phyloP scores from a whole-genome alignment of 257 asterid genomes.

The Solanum boliviense region DNA sequence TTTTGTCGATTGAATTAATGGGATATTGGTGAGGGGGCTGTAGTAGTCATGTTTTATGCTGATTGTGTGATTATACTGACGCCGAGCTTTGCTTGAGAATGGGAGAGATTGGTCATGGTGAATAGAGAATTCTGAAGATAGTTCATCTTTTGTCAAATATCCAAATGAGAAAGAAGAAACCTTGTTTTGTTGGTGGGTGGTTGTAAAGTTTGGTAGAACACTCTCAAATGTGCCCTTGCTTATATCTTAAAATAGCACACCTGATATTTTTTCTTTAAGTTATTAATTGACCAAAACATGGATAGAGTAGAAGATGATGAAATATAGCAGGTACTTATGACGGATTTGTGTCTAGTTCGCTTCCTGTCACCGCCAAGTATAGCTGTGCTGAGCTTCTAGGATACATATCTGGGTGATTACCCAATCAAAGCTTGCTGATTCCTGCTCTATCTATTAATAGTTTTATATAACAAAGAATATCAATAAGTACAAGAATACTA shows the following conservation, averaged over 20 bases:
- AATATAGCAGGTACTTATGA: background rate
- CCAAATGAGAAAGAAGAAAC: background rate
- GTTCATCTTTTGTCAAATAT: background rate
- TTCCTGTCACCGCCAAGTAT: background rate
- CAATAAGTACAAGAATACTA: background rate
- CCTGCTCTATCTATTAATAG: background rate
- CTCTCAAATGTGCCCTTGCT: background rate
- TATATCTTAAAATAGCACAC: background rate
- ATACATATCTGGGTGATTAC: background rate
- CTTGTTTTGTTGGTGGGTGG: background rate
- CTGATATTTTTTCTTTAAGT: background rate
- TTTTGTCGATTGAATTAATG: background rate
- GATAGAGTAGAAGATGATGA: background rate
- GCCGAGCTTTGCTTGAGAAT: background rate
- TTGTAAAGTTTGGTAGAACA: background rate
- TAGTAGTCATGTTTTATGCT: background rate
- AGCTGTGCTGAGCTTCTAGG: background rate
- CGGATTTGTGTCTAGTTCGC: background rate
- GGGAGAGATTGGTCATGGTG: background rate
- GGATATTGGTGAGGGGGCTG: background rate
- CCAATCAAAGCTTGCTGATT: background rate
- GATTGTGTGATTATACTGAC: background rate
- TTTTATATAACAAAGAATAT: background rate
- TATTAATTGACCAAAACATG: background rate
- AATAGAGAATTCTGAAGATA: background rate